Evolutionary conservation across 352 stramenopile species (phyloP), one percentile per base, ranked within the genome.

Genomic region (Phytophthora hybrid): DNA sequence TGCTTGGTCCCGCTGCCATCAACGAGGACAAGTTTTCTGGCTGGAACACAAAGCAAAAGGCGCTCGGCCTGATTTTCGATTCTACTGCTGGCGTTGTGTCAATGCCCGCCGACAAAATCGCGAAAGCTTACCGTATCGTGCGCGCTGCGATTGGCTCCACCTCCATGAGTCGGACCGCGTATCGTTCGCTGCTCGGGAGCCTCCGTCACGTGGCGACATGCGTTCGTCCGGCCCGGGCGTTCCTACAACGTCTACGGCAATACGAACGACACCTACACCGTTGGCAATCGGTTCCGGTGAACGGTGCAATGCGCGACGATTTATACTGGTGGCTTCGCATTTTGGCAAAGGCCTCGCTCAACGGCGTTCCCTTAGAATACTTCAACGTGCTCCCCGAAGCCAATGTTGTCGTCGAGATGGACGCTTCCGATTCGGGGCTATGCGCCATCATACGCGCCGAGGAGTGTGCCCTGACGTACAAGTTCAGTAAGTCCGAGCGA

Each of bases 161-260:
- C 1, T 18, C 19, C 16, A 21, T 75, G 1, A 63, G 49, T 2
- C 46, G 23, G 2, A 58, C 53, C 4, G n/a, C 52, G 11, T 79
- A 63, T 23, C 67, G 54, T 3, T 74, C 58, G 0, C 57, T 78
- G 0, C 51, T 76, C 16, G 67, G 67, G 3, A 32, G 47, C 14
- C 53, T 75, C 3, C 72, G 59, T 7, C 72, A 75, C 37, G 67
- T 79, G 2, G 73, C 73, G 4, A 79, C 59, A 4, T 79, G 66
- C 18, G 34, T 79, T 13, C 59, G 63, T 0, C 31, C 73, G 0
- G 59, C 62, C 2, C 58, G 41, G 11, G 9, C 66, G 2, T 78
- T 74, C 37, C 49, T 78, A 4, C 66, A 78, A 32, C 71, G 66
- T 0, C 56, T 78, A 3, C 52, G 54, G 4, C 9, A 46, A 2